Percentiles rank a stretch among this genome's conserved stretches.
Conservation (phyloP, 2,329 filamentous ascomycete species). For the Didymella sp. region DNA sequence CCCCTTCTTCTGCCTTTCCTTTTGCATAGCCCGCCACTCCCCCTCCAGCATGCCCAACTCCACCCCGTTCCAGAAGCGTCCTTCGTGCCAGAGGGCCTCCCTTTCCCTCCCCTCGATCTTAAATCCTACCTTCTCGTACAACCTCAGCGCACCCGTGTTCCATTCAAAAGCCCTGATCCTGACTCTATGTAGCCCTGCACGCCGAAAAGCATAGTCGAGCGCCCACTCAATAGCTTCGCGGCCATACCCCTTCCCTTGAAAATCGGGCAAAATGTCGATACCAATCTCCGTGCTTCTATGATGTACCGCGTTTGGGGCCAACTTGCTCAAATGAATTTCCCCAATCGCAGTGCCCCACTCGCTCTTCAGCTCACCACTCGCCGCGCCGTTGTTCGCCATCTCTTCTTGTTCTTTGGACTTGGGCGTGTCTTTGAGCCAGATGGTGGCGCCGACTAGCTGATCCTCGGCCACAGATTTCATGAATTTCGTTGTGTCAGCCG, state of each 20-base stretch:
- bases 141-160: constrained; percentile 52
- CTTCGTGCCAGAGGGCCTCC: constrained; percentile 54
- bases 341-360: constrained; percentile 21
- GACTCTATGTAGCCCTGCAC: constrained; percentile 56
- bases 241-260: constrained; percentile 56
- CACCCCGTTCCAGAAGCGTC: constrained; percentile 49
- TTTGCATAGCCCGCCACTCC: constrained; percentile 33
- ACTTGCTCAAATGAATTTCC: constrained; percentile 14
- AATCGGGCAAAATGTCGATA: constrained; percentile 45
- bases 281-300: constrained; percentile 54
- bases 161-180: constrained; percentile 51
- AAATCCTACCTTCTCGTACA: constrained; percentile 59
- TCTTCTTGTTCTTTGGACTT: background rate
- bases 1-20: background rate
- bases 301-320: constrained; percentile 42
- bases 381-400: background rate
- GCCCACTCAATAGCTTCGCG: constrained; percentile 57
- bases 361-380: constrained; percentile 3
- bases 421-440: constrained; percentile 23
- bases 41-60: constrained; percentile 39
- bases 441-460: constrained; percentile 32
- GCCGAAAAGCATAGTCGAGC: constrained; percentile 56
- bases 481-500: constrained; percentile 23
- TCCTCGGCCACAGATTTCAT: constrained; percentile 29
- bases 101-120: constrained; percentile 53